Evolutionary conservation across 768 basidiomycete species (phyloP).

Genomic region (Lyophyllum decastes): DNA sequence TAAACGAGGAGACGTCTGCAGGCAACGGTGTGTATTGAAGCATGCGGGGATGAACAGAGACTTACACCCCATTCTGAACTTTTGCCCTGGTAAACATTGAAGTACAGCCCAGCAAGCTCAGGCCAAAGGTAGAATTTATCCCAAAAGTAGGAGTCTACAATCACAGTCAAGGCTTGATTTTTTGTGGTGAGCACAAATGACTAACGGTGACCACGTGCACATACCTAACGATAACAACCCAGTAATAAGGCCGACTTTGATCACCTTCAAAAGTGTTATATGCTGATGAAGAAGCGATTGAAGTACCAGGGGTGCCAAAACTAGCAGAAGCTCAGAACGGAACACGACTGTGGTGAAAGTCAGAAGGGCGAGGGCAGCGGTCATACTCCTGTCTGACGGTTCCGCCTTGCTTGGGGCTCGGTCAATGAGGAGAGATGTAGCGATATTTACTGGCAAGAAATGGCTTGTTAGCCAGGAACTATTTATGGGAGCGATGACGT

Average conservation of each 20-base stretch:
- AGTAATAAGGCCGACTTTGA: conserved; percentile 51
- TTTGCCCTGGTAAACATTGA: conserved; percentile 88
- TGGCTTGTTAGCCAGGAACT: neutral
- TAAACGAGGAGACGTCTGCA: conserved; percentile 67
- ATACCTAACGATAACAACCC: conserved; percentile 55
- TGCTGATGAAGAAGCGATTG: conserved; percentile 49
- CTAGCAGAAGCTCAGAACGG: conserved; percentile 74
- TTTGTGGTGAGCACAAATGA: neutral
- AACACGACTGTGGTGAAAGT: conserved; percentile 70
- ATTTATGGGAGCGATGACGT: conserved; percentile 9
- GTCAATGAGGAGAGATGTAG: conserved; percentile 49
- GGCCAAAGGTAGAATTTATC: conserved; percentile 76
- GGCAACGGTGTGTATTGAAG: neutral
- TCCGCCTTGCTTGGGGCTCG: conserved; percentile 38
- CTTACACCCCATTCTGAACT: conserved; percentile 91
- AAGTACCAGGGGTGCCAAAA: conserved; percentile 63
- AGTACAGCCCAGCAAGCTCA: conserved; percentile 75
- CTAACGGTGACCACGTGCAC: conserved; percentile 8
- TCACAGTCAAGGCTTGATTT: conserved; percentile 53
- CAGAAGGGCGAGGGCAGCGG: conserved; percentile 56
- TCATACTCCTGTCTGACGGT: conserved; percentile 34
- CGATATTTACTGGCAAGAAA: conserved; percentile 53
- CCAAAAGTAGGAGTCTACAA: conserved; percentile 90
- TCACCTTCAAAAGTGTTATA: conserved; percentile 41
- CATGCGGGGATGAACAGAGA: conserved; percentile 12